Conservation (phyloP, 768 basidiomycete species). For the Leccinum sublutescens region DNA sequence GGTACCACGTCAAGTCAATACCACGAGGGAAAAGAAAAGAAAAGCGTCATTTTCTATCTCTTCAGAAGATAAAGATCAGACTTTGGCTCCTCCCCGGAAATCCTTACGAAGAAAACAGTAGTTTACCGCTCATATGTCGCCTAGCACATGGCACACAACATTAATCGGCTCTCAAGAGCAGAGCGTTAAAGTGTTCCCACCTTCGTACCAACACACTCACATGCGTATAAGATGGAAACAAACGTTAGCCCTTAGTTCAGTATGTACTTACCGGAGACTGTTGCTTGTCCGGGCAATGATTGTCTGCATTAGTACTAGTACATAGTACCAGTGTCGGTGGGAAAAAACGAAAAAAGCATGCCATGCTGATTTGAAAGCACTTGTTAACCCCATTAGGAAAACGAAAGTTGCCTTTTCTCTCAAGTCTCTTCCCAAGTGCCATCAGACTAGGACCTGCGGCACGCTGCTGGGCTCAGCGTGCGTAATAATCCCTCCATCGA, state of each 20-base stretch:
- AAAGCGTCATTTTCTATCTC: slow-evolving; percentile 8
- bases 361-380: not conserved
- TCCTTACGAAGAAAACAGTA: slow-evolving; percentile 21
- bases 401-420: slow-evolving; percentile 24
- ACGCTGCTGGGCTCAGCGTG: slow-evolving; percentile 29
- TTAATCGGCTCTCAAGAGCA: not conserved
- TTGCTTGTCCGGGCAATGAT: not conserved
- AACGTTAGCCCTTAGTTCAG: not conserved
- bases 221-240: not conserved
- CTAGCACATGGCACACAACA: not conserved
- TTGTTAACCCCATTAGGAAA: not conserved
- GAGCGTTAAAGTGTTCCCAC: not conserved
- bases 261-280: not conserved
- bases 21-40: slow-evolving; percentile 24
- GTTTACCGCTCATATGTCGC: not conserved
- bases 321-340: too few species aligned
- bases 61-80: slow-evolving; percentile 5
- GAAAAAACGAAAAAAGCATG: not conserved
- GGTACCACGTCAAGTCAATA: not conserved
- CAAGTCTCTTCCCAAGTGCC: slow-evolving; percentile 28
- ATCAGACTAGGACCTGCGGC: slow-evolving; percentile 10
- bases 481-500: slow-evolving; percentile 14
- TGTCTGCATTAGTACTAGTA: not conserved
- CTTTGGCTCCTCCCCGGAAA: slow-evolving; percentile 16
- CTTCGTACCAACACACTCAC: not conserved